A percentile compares a stretch with the other conserved stretches of the same genome.
Evolutionary conservation across 805 yeast species (phyloP).

Genomic region (Candida namnaoensis): DNA sequence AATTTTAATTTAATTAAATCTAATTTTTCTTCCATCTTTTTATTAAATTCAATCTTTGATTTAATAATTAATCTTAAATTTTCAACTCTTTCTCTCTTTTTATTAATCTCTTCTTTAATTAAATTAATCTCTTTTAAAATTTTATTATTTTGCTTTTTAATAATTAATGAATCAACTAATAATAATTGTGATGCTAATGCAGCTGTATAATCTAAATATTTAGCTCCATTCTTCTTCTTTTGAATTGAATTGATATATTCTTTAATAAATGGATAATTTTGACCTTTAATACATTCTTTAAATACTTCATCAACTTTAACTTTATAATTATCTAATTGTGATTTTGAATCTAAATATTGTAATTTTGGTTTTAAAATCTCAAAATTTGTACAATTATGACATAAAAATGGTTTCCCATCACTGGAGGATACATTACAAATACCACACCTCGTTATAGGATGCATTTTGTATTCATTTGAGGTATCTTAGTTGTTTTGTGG

Average conservation of each 20-base stretch:
- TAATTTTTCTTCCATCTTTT: not conserved
- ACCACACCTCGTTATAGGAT: no score
- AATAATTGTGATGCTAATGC: conserved; percentile 15
- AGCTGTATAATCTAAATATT: conserved; percentile 7
- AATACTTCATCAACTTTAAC: conserved; percentile 7
- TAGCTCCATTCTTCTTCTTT: not conserved
- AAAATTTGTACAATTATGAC: conserved; percentile 9
- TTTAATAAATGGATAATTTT: conserved; percentile 7
- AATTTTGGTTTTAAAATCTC: conserved; percentile 7
- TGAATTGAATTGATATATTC: conserved; percentile 1
- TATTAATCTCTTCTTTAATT: not conserved
- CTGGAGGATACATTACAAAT: not conserved
- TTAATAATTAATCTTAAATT: no score
- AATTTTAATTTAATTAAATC: no score
- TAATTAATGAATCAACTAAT: conserved; percentile 13
- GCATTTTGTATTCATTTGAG: no score
- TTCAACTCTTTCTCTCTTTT: not conserved
- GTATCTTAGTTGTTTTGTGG: no score
- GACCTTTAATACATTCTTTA: conserved; percentile 7
- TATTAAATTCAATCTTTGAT: no score
- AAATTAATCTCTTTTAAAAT: conserved; percentile 4
- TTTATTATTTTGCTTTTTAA: conserved; percentile 8
- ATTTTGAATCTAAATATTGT: conserved; percentile 6
- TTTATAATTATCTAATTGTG: conserved; percentile 2
- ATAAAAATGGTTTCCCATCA: not conserved